Percentiles rank a stretch among this genome's conserved stretches.
Conservation (phyloP, 495 filamentous ascomycete genomes). For the Pseudomonodictys pantanalensis region DNA sequence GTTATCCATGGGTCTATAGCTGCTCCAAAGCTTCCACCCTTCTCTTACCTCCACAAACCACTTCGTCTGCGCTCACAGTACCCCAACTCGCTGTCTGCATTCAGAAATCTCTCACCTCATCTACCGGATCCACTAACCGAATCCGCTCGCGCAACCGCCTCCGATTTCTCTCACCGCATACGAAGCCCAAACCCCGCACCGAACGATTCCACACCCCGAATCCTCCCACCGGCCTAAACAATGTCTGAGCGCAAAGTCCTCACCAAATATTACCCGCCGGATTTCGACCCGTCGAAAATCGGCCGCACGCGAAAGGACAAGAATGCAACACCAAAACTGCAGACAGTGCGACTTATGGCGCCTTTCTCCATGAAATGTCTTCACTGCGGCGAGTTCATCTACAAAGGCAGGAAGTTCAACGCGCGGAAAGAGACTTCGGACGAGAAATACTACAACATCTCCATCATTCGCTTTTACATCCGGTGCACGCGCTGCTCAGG, state of each 20-base stretch:
- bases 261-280: slow-evolving; percentile 79
- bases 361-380: slow-evolving; percentile 94
- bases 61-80: no score
- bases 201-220: background rate
- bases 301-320: slow-evolving; percentile 67
- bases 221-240: slow-evolving; percentile 30
- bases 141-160: no score
- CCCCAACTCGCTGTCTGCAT: no score
- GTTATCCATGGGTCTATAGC: no score
- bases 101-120: no score
- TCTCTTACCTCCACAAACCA: slow-evolving; percentile 14
- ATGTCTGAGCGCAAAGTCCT: slow-evolving; percentile 97
- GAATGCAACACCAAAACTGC: slow-evolving; percentile 71
- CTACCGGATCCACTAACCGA: no score
- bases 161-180: background rate
- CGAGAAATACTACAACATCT: slow-evolving; percentile 84
- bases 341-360: slow-evolving; percentile 93
- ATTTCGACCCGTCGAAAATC: slow-evolving; percentile 91
- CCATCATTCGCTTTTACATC: slow-evolving; percentile 93
- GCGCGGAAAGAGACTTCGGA: slow-evolving; percentile 91
- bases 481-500: slow-evolving; percentile 84
- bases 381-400: slow-evolving; percentile 92
- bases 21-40: background rate
- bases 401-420: slow-evolving; percentile 96
- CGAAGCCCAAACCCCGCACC: background rate